phyloP scores from a whole-genome alignment of 352 stramenopile genomes.

The Phytophthora ohioensis region DNA sequence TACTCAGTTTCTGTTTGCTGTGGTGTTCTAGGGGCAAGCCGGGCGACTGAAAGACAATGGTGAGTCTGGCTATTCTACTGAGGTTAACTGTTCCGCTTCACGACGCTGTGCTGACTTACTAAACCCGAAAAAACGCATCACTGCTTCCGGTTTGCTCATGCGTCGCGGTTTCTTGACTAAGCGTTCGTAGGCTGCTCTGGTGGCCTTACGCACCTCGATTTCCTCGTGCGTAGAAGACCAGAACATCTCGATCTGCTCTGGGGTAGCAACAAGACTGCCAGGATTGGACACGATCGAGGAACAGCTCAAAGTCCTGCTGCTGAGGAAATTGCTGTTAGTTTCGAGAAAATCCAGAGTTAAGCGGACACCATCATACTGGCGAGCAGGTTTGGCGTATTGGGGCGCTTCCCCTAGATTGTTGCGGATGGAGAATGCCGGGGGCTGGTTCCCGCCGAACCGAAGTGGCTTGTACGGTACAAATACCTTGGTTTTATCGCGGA shows the following conservation, averaged over 20 bases:
- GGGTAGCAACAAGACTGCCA: constrained; percentile 27
- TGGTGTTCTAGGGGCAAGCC: neutral
- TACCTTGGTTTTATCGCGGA: constrained; percentile 38
- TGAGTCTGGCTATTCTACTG: constrained; percentile 19
- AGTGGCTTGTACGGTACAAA: constrained; percentile 49
- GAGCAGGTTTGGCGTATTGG: constrained; percentile 23
- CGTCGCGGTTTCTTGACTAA: constrained; percentile 36
- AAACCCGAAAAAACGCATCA: constrained; percentile 35
- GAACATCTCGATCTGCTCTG: constrained; percentile 34
- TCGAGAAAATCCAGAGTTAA: constrained; percentile 27
- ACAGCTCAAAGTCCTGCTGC: constrained; percentile 33
- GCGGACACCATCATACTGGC: constrained; percentile 23
- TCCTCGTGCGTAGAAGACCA: constrained; percentile 34
- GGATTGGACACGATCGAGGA: constrained; percentile 31
- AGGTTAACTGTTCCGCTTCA: constrained; percentile 12
- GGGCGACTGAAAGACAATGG: neutral
- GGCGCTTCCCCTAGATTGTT: constrained; percentile 19
- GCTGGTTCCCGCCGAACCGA: constrained; percentile 30
- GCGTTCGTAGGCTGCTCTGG: constrained; percentile 34
- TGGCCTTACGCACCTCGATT: constrained; percentile 25
- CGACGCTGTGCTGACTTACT: constrained; percentile 20
- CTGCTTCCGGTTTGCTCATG: constrained; percentile 28
- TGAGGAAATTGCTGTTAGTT: constrained; percentile 10
- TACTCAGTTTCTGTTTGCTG: constrained; percentile 5
- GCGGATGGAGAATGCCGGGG: constrained; percentile 35